These are phyloP conservation scores for Suhomyces choctaworum DNA, from an alignment of 1,139 yeast species.

Conservation along the genomic window DNA sequence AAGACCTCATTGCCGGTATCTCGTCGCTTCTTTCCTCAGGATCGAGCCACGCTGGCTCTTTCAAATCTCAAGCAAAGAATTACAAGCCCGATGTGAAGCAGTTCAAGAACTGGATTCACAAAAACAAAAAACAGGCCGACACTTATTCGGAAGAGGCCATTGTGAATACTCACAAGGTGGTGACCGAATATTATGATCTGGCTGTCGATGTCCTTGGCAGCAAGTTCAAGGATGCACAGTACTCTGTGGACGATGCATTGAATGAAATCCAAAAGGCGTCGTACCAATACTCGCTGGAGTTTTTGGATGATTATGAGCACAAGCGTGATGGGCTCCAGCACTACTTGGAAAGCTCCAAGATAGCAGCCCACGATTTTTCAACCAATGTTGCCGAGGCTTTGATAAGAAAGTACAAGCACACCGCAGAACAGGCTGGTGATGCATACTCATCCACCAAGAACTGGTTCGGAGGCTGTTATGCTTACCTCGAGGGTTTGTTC, in stretches of 20 bases:
- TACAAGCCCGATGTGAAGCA: slow-evolving; percentile 23
- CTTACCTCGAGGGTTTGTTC: slow-evolving; percentile 5
- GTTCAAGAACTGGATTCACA: slow-evolving; percentile 18
- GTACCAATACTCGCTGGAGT: slow-evolving; percentile 22
- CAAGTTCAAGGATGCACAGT: slow-evolving; percentile 22
- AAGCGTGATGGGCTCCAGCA: slow-evolving; percentile 15
- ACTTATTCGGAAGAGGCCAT: slow-evolving; percentile 26
- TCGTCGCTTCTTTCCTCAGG: slow-evolving; percentile 3
- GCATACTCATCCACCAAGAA: slow-evolving; percentile 20
- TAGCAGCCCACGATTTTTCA: slow-evolving; percentile 19
- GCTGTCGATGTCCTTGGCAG: slow-evolving; percentile 33
- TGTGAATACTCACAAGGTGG: slow-evolving; percentile 24
- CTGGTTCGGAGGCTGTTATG: slow-evolving; percentile 18
- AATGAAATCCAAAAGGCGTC: slow-evolving; percentile 24
- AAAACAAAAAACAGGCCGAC: slow-evolving; percentile 9
- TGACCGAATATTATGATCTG: slow-evolving; percentile 43
- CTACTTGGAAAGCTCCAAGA: slow-evolving; percentile 19
- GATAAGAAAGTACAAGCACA: slow-evolving; percentile 13
- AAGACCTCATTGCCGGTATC: slow-evolving; percentile 21
- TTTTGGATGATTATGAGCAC: slow-evolving; percentile 17
- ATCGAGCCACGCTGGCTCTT: slow-evolving; percentile 3
- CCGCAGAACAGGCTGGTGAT: slow-evolving; percentile 21
- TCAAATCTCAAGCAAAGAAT: slow-evolving; percentile 19
- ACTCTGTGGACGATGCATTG: slow-evolving; percentile 24
- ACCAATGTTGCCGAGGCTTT: slow-evolving; percentile 7